Base-by-base conservation (phyloP, 345 rosid species). In the Microthlaspi erraticum region DNA sequence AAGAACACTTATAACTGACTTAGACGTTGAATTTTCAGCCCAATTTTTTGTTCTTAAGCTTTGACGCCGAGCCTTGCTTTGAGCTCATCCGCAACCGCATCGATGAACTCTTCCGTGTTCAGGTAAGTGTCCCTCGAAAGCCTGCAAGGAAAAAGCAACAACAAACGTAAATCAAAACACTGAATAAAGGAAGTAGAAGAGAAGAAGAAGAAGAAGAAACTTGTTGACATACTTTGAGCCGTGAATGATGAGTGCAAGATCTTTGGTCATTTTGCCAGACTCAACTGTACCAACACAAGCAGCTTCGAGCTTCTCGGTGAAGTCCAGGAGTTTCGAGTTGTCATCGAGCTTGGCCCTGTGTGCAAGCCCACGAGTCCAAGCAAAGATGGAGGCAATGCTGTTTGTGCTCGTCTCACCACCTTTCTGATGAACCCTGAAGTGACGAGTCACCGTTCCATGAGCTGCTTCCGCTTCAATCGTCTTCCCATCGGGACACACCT, bases 381-480 rank as follows among this genome's bases (percentile, higher is more conserved):
- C 99, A 80, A 94, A 94, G 42, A 94, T 94, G 42, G 99, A 94
- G 34, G 99, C 99, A 72, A 94, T 91, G 70, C 99, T 94, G 89
- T 94, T 94, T 51, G 99, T 94, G 83, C 99, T 94, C 68, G 99
- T 94, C 82, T 94, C 98, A 17, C 99, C 99, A 57, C 98, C 98
- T 78, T 91, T 94, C 83, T 94, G 99, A 49, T 94, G 98, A 78
- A 94, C 99, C 71, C 99, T 81, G 81, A 75, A 94, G 82, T 94
- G 99, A 33, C 99, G 83, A 1, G 99, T 94, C 31, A 94, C 99
- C 0, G 99, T 94, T 50, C 99, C 99, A 38, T 94, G 99, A 4
- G 99, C 99, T 20, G 99, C 99, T 81, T 94, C 99, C 59, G 99
- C 94, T 83, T 94, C 99, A 33, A 94, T 91, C 0, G 99, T 94